A percentile compares a stretch with the other conserved stretches of the same genome.
Conservation (phyloP, 441 rosid genomes). For the Croton setiger region DNA sequence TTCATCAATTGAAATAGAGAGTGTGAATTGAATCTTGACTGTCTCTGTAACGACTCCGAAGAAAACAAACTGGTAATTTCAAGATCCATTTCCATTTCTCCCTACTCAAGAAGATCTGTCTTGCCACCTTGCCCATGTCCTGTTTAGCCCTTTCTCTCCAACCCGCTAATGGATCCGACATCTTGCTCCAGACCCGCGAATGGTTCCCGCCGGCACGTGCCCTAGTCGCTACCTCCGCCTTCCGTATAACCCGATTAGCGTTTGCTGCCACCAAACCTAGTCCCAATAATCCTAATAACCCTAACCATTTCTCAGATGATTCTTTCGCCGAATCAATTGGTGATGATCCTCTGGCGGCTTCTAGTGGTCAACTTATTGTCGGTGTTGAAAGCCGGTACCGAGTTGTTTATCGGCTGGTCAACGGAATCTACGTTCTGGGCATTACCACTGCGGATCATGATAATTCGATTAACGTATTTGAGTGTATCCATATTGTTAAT, state of each 20-base stretch:
- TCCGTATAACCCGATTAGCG: constrained; percentile 79
- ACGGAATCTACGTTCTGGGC: constrained; percentile 85
- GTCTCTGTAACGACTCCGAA: no score
- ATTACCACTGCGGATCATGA: constrained; percentile 80
- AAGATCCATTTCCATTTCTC: background rate
- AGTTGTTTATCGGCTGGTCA: constrained; percentile 88
- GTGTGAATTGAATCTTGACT: no score
- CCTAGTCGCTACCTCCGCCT: constrained; percentile 80
- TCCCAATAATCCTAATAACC: constrained; percentile 29
- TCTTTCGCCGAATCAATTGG: constrained; percentile 44
- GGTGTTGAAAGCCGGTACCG: constrained; percentile 95
- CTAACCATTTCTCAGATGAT: constrained; percentile 19
- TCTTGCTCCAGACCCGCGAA: constrained; percentile 85
- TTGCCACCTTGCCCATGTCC: constrained; percentile 38
- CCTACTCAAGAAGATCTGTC: background rate
- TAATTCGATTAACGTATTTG: constrained; percentile 82
- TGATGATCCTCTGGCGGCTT: constrained; percentile 91
- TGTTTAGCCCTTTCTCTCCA: constrained; percentile 85
- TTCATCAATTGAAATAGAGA: no score
- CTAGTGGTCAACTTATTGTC: constrained; percentile 88
- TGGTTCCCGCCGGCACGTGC: constrained; percentile 96
- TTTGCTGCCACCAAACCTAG: constrained; percentile 53
- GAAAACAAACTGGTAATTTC: background rate
- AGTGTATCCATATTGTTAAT: constrained; percentile 88
- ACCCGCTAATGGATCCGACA: constrained; percentile 79